phyloP scores from a whole-genome alignment of 192 early-diverging fungal genomes.

The Coemansia reversa region DNA sequence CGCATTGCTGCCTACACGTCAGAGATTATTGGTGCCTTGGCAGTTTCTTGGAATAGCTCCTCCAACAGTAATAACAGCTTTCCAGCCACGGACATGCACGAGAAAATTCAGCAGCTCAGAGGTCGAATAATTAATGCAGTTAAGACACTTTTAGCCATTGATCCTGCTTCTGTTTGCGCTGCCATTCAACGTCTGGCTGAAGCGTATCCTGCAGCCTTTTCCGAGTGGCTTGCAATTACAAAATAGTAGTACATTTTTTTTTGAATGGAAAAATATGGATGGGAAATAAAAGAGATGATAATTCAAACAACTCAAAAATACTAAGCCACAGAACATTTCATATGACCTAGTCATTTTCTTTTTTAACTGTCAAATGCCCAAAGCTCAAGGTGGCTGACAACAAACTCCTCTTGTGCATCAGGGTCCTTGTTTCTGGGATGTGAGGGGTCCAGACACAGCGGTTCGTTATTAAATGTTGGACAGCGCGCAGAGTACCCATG shows the following conservation, averaged over 20 bases:
- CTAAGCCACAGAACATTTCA: neutral
- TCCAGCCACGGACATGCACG: neutral
- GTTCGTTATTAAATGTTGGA: constrained; percentile 75
- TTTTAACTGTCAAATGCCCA: constrained; percentile 46
- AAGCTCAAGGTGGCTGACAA: constrained; percentile 44
- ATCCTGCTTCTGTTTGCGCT: neutral
- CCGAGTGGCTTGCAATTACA: neutral
- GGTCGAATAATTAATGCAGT: neutral
- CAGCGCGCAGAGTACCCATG: constrained; percentile 67
- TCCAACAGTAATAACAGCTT: neutral
- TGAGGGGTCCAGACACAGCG: constrained; percentile 51
- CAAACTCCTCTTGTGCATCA: constrained; percentile 52
- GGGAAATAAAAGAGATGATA: neutral
- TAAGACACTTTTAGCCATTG: neutral
- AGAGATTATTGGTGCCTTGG: constrained; percentile 38
- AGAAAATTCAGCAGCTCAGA: neutral
- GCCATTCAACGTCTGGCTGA: neutral
- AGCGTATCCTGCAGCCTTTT: neutral
- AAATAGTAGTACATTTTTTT: neutral
- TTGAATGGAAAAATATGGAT: neutral
- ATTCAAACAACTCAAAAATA: neutral
- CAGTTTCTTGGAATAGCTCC: constrained; percentile 23
- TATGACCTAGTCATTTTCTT: neutral
- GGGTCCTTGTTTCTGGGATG: constrained; percentile 26
- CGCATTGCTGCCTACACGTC: constrained; percentile 21